These are phyloP conservation scores for Lodderomyces orthopsilosis DNA, from an alignment of 1,139 yeast species.

Conservation along the genomic window DNA sequence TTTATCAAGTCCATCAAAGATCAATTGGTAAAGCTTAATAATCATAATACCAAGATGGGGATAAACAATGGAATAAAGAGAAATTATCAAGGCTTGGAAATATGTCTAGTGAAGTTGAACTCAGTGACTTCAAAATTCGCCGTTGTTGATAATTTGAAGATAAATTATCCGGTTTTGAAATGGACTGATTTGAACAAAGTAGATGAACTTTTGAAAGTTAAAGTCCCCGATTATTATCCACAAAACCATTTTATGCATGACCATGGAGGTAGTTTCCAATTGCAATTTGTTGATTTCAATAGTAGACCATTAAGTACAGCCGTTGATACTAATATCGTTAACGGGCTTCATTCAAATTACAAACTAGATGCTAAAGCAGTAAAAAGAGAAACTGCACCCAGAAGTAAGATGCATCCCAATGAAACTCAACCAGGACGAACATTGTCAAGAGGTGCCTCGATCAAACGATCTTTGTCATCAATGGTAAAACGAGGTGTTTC, in stretches of 20 bases:
- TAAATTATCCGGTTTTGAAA: constrained; percentile 2
- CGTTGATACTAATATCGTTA: background rate
- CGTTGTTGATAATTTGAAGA: constrained; percentile 12
- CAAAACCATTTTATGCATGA: background rate
- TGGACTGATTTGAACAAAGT: constrained; percentile 13
- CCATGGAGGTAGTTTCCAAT: background rate
- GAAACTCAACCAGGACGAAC: background rate
- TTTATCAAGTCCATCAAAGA: constrained; percentile 13
- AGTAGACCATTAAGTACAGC: constrained; percentile 11
- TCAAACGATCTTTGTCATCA: constrained; percentile 11
- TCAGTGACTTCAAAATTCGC: constrained; percentile 12
- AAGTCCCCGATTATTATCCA: constrained; percentile 12
- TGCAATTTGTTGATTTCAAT: constrained; percentile 11
- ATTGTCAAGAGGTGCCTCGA: constrained; percentile 7
- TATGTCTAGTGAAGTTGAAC: constrained; percentile 13
- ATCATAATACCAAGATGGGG: background rate
- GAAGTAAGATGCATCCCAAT: background rate
- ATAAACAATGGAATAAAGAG: constrained; percentile 1
- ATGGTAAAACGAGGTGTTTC: constrained; percentile 11
- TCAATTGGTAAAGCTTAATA: constrained; percentile 7
- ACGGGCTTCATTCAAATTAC: background rate
- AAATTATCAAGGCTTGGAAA: constrained; percentile 12
- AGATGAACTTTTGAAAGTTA: constrained; percentile 10
- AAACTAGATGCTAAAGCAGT: background rate
- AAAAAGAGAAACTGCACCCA: constrained; percentile 1